These are phyloP conservation scores for Phaeophleospora eucalypticola DNA, from an alignment of 2,329 filamentous ascomycete species.

Conservation along the genomic window DNA sequence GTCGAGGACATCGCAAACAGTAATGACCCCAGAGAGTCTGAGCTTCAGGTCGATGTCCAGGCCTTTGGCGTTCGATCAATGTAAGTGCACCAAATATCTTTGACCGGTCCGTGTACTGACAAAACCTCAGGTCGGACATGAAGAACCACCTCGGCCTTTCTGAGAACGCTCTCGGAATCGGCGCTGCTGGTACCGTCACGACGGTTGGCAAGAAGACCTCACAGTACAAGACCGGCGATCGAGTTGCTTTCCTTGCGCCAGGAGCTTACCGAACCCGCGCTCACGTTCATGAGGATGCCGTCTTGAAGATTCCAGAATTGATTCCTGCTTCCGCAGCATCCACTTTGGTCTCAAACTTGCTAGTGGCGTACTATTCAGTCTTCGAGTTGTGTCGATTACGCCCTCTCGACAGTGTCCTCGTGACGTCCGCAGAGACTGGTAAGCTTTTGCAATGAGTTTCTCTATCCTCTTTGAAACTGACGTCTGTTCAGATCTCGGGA, in stretches of 20 bases:
- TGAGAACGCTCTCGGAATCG: conserved; percentile 9
- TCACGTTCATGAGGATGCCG: not conserved
- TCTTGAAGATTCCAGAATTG: not conserved
- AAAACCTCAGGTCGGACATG: not conserved
- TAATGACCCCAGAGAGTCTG: not conserved
- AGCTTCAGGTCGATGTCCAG: not conserved
- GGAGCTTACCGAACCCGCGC: not conserved
- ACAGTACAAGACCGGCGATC: conserved; percentile 13
- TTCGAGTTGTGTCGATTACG: not conserved
- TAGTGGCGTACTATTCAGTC: not conserved
- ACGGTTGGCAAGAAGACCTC: conserved; percentile 13
- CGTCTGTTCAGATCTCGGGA: too few relatives aligned
- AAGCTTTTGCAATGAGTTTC: not conserved
- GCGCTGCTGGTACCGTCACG: conserved; percentile 12
- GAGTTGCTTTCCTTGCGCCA: conserved; percentile 4
- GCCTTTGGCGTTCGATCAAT: not conserved
- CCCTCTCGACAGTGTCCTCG: not conserved
- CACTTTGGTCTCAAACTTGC: not conserved
- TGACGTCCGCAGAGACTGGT: not conserved
- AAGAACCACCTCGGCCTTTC: conserved; percentile 1
- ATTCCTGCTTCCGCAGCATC: not conserved
- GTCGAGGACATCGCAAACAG: conserved; percentile 10
- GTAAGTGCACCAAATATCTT: not conserved
- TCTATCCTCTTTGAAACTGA: too few relatives aligned
- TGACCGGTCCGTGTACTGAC: not conserved